Percentiles rank a stretch among this genome's conserved stretches.
Evolutionary conservation across 164 flowering plant genomes (phyloP).

Genomic region (Cinnamomum chago): DNA sequence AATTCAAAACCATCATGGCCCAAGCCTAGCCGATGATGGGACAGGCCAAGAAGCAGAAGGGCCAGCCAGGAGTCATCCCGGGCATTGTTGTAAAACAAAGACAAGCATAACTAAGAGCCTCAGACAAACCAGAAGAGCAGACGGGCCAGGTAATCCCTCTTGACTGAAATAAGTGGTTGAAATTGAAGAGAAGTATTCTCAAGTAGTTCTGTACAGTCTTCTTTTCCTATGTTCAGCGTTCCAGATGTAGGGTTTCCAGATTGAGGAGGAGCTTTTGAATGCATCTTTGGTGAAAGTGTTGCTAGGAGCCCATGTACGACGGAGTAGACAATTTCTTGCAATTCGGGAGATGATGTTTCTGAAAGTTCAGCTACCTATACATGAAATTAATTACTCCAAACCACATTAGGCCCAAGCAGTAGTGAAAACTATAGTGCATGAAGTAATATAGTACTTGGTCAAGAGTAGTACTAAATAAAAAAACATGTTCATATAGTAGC

Average conservation of each 20-base stretch:
- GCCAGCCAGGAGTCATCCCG: background rate
- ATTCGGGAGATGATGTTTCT: conserved; percentile 65
- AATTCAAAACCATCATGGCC: background rate
- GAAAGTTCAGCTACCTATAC: conserved; percentile 80
- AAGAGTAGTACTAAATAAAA: no score
- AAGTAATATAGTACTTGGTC: background rate
- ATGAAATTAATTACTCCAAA: background rate
- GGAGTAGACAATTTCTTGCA: conserved; percentile 61
- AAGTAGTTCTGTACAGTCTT: conserved; percentile 55
- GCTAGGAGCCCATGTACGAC: conserved; percentile 85
- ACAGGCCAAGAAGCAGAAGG: background rate
- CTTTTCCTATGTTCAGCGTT: conserved; percentile 32
- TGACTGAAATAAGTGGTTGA: conserved; percentile 70
- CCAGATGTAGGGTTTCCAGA: conserved; percentile 41
- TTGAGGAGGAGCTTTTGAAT: conserved; percentile 55
- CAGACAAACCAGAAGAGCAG: conserved; percentile 71
- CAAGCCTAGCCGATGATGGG: background rate
- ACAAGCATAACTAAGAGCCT: background rate
- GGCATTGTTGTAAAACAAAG: background rate
- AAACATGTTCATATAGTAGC: no score
- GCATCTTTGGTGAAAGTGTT: conserved; percentile 79
- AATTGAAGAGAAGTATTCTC: conserved; percentile 71
- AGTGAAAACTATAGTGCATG: background rate
- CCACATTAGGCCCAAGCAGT: background rate
- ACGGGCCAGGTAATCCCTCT: conserved; percentile 78